These are phyloP conservation scores for Aristolochia californica DNA, from an alignment of 164 flowering plant genomes.

Conservation along the genomic window DNA sequence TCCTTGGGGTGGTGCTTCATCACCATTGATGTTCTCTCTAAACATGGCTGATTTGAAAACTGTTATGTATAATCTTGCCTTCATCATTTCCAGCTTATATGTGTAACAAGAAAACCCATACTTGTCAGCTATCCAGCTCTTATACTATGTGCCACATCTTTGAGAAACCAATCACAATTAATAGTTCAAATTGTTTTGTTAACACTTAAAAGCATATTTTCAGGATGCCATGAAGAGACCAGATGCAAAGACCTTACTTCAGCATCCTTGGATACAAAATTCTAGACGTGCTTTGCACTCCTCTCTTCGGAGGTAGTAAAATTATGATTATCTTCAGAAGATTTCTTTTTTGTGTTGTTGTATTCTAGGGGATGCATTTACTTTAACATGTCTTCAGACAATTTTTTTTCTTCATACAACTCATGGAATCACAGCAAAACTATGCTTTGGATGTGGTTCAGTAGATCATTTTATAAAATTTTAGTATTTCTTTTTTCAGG, in stretches of 20 bases:
- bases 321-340: no score
- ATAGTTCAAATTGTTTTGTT: not conserved
- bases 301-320: slow-evolving; percentile 44
- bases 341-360: no score
- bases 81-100: not conserved
- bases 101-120: not conserved
- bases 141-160: not conserved
- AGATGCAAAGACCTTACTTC: slow-evolving; percentile 91
- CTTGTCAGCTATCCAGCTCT: slow-evolving; percentile 1
- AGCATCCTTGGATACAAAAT: slow-evolving; percentile 95
- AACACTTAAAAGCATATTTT: slow-evolving; percentile 14
- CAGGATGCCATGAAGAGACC: slow-evolving; percentile 99
- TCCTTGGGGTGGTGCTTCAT: no score
- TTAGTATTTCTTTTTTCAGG: slow-evolving; percentile 28
- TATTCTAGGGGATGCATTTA: no score
- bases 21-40: no score
- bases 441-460: no score
- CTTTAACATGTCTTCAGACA: no score
- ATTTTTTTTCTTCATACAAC: no score
- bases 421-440: no score
- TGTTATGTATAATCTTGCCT: no score
- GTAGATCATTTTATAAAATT: not conserved
- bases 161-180: not conserved
- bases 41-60: no score
- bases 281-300: slow-evolving; percentile 82